Percentiles rank a stretch among this genome's conserved stretches.
Conservation (phyloP, 495 filamentous ascomycete species). For the Mytilinidion resinicola region DNA sequence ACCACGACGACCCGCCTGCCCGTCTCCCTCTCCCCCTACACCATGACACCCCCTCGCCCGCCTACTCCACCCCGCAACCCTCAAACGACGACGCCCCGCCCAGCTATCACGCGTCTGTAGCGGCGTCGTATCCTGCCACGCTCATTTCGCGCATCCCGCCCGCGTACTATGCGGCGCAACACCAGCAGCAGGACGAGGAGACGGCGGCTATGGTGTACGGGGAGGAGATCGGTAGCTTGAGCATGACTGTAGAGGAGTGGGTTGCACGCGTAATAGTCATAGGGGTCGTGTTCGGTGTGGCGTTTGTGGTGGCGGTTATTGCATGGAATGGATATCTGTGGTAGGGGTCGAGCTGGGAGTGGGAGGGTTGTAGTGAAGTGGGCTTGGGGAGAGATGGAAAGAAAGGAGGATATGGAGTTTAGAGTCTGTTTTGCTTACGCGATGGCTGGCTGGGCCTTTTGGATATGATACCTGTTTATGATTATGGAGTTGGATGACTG, state of each 20-base stretch:
- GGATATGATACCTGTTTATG: no score
- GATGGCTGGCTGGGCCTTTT: no score
- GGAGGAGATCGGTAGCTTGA: conserved; percentile 12
- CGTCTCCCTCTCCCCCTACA: background rate
- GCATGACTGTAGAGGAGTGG: conserved; percentile 16
- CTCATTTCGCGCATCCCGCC: conserved; percentile 17
- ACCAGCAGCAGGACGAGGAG: background rate
- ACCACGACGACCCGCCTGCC: background rate
- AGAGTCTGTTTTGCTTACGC: no score
- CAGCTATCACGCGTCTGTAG: conserved; percentile 9
- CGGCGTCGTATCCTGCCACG: conserved; percentile 13
- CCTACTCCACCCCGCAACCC: conserved; percentile 6
- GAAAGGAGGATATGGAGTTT: no score
- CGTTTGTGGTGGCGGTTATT: background rate
- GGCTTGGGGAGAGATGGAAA: no score
- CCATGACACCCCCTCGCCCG: conserved; percentile 5
- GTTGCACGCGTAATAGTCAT: conserved; percentile 12
- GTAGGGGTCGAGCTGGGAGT: no score
- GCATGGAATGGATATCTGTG: background rate
- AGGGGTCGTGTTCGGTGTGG: conserved; percentile 5
- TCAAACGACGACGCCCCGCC: conserved; percentile 18
- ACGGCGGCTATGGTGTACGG: background rate
- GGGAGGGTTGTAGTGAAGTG: no score
- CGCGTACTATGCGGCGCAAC: background rate
- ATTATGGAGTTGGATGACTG: no score